Conservation (phyloP, 179 eudicot species). For the Silene coronaria region DNA sequence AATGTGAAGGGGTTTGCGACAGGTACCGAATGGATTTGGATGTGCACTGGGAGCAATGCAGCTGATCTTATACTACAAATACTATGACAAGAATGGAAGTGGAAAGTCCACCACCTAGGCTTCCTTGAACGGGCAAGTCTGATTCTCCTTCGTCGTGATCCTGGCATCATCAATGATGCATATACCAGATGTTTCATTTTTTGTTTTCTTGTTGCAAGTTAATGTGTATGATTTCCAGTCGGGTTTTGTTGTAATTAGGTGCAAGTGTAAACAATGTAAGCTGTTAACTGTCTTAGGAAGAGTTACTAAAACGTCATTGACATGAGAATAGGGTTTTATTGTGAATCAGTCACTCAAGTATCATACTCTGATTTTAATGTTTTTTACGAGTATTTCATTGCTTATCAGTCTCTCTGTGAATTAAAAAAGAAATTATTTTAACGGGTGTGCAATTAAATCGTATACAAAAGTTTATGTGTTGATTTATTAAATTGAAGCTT, state of each 20-base stretch:
- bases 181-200: background rate
- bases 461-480: too few species aligned
- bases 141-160: constrained; percentile 1
- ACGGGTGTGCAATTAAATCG: too few species aligned
- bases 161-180: background rate
- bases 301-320: constrained; percentile 1
- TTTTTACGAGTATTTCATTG: too few species aligned
- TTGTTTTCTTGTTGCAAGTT: background rate
- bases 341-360: too few species aligned
- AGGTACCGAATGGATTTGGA: constrained; percentile 78
- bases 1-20: background rate
- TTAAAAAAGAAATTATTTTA: too few species aligned
- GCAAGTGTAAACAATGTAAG: constrained; percentile 11
- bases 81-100: constrained; percentile 37
- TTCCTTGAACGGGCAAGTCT: constrained; percentile 20
- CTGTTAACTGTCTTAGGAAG: background rate
- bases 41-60: constrained; percentile 62
- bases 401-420: too few species aligned
- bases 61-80: constrained; percentile 52
- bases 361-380: too few species aligned
- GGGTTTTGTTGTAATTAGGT: constrained; percentile 3
- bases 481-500: too few species aligned
- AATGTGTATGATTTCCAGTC: too few species aligned
- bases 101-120: constrained; percentile 22
- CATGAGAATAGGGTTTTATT: background rate